phyloP scores from a whole-genome alignment of 164 flowering plant genomes.

The Annona cherimola region DNA sequence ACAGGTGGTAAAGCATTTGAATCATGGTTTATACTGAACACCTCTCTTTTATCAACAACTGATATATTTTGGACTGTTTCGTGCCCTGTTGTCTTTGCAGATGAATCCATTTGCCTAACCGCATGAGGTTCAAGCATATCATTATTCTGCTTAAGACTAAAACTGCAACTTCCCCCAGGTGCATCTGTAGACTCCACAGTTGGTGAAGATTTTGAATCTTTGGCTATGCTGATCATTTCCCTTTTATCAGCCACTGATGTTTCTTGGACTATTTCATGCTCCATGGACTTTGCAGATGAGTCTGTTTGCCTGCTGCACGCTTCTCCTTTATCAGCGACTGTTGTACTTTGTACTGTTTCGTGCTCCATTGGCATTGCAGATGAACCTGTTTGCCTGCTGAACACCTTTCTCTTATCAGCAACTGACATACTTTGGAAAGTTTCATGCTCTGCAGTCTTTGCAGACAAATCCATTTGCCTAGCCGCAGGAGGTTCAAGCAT shows the following conservation, averaged over 20 bases:
- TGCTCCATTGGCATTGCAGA: too few relatives aligned
- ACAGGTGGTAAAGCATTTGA: conserved; percentile 11
- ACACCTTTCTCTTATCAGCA: conserved; percentile 11
- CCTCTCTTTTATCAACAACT: conserved; percentile 12
- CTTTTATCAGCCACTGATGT: too few relatives aligned
- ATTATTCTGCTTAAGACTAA: too few relatives aligned
- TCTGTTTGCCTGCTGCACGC: too few relatives aligned
- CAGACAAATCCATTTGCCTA: conserved; percentile 30
- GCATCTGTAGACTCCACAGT: conserved; percentile 6
- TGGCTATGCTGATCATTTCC: too few relatives aligned
- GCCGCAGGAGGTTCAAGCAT: conserved; percentile 36
- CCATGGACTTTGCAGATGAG: too few relatives aligned
- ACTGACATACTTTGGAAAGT: conserved; percentile 3
- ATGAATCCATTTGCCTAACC: conserved; percentile 32
- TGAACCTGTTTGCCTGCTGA: conserved; percentile 27
- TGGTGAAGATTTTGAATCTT: conserved; percentile 12
- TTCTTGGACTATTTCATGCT: too few relatives aligned
- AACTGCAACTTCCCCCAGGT: too few relatives aligned
- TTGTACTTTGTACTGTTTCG: too few relatives aligned
- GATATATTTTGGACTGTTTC: conserved; percentile 14
- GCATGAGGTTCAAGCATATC: conserved; percentile 38
- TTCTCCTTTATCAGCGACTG: too few relatives aligned
- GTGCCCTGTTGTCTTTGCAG: conserved; percentile 22
- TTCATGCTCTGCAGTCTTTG: conserved; percentile 23
- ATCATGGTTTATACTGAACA: not conserved